phyloP scores from a whole-genome alignment of 306 rosid species.

The Corylus americana region DNA sequence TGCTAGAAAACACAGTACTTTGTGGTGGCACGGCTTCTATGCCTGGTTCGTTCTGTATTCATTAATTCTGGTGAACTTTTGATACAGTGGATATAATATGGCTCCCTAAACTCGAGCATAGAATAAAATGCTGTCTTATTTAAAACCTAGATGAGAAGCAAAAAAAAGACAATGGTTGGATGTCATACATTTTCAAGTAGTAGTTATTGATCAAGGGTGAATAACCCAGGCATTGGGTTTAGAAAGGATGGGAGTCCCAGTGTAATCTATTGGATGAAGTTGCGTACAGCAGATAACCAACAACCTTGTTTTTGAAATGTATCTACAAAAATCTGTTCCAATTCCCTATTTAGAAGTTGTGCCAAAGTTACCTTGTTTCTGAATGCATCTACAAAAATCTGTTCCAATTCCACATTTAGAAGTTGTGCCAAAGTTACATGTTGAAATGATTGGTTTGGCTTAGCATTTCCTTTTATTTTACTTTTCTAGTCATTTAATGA shows the following conservation, averaged over 20 bases:
- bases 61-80: background rate
- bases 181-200: background rate
- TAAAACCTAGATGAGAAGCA: background rate
- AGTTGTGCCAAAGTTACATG: too few species aligned
- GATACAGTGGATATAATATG: conserved; percentile 22
- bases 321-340: too few species aligned
- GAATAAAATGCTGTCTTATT: background rate
- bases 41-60: conserved; percentile 52
- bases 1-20: conserved; percentile 87
- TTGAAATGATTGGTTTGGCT: background rate
- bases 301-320: background rate
- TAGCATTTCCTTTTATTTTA: background rate
- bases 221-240: background rate
- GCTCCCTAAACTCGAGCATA: background rate
- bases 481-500: background rate
- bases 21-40: conserved; percentile 90
- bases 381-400: too few species aligned
- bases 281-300: background rate
- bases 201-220: background rate
- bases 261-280: background rate
- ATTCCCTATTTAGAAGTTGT: too few species aligned
- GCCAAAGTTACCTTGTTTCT: too few species aligned
- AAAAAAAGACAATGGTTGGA: background rate
- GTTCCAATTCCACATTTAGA: too few species aligned
- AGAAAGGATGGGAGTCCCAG: background rate